Conservation (phyloP, 2,329 filamentous ascomycete species). For the Leptographium procerum region DNA sequence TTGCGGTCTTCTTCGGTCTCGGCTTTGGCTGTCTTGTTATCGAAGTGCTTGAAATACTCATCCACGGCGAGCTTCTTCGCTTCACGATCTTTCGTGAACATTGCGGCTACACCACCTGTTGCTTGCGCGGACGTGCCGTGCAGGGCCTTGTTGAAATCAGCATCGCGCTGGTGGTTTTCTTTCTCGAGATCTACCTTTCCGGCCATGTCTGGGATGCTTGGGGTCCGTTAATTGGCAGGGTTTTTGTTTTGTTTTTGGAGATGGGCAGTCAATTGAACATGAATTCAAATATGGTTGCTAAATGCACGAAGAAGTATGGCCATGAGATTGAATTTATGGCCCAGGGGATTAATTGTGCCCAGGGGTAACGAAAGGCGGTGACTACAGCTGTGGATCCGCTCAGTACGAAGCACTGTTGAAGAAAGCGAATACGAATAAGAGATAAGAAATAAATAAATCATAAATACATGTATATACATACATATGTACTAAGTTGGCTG, state of each 20-base stretch:
- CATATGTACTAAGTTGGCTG: background rate
- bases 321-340: background rate
- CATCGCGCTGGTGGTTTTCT: constrained; percentile 78
- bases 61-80: constrained; percentile 53
- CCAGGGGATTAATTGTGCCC: background rate
- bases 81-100: constrained; percentile 66
- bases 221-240: background rate
- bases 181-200: constrained; percentile 47
- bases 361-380: constrained; percentile 1
- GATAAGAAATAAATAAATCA: background rate
- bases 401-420: background rate
- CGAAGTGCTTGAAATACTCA: constrained; percentile 82
- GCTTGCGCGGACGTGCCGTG: constrained; percentile 62
- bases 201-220: constrained; percentile 1
- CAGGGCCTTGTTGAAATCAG: constrained; percentile 79
- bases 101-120: constrained; percentile 65
- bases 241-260: background rate
- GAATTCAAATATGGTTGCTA: background rate
- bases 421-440: constrained; percentile 14
- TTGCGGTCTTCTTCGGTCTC: constrained; percentile 79
- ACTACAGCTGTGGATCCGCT: background rate
- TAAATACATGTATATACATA: no score
- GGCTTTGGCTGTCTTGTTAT: constrained; percentile 58
- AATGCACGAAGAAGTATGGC: background rate
- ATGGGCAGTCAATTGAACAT: background rate